These are phyloP conservation scores for Diaporthe batatas DNA, from an alignment of 2,329 filamentous ascomycete genomes.

Conservation along the genomic window DNA sequence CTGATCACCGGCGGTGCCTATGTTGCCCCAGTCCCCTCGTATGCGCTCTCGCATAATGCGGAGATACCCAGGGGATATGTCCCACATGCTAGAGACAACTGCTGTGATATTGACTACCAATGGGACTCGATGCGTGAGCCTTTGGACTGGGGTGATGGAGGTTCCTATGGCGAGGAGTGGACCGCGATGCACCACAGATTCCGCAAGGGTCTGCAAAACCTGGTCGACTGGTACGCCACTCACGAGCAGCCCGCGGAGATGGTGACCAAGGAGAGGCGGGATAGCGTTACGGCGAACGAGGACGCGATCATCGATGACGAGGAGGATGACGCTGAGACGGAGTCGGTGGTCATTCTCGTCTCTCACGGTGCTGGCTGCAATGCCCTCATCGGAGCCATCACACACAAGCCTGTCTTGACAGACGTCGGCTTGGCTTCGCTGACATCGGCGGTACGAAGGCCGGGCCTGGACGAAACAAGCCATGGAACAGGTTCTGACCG, in stretches of 20 bases:
- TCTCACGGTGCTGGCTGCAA: conserved; percentile 98
- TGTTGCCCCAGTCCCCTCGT: conserved; percentile 81
- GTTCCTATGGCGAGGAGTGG: conserved; percentile 94
- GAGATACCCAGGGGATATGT: conserved; percentile 91
- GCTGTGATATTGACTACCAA: conserved; percentile 88
- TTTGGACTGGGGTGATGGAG: conserved; percentile 88
- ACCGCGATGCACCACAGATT: conserved; percentile 94
- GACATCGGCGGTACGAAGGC: conserved; percentile 83
- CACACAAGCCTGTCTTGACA: conserved; percentile 89
- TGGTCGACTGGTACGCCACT: conserved; percentile 86
- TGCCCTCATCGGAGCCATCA: conserved; percentile 91
- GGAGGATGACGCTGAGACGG: conserved; percentile 73
- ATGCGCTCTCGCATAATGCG: conserved; percentile 83
- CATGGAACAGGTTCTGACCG: conserved; percentile 42
- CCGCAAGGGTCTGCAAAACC: conserved; percentile 79
- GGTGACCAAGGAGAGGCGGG: conserved; percentile 59
- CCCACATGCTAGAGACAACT: conserved; percentile 89
- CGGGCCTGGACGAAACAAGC: conserved; percentile 51
- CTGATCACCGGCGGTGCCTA: conserved; percentile 63
- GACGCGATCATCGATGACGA: conserved; percentile 58
- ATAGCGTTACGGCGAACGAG: conserved; percentile 51
- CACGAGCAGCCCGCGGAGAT: conserved; percentile 65
- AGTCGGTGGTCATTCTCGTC: conserved; percentile 87
- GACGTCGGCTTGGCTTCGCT: conserved; percentile 92
- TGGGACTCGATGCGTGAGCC: conserved; percentile 92